Evolutionary conservation across 495 filamentous ascomycete genomes (phyloP).

Genomic region (Neurospora sp.): DNA sequence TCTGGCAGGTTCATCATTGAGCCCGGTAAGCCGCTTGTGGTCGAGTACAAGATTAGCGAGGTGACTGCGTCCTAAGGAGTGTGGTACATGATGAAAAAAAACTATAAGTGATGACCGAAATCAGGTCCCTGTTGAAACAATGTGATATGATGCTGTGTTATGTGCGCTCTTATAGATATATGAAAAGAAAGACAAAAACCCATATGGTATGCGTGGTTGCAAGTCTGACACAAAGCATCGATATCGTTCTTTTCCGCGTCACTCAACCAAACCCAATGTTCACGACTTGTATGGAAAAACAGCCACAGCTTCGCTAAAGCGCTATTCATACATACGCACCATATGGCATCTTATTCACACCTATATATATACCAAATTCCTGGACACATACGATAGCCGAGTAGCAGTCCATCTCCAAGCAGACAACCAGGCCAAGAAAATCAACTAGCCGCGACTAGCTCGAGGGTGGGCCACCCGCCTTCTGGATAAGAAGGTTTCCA

Average conservation of each 20-base stretch:
- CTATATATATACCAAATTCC: not conserved
- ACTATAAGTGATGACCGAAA: not conserved
- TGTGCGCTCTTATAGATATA: not conserved
- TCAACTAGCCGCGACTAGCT: not conserved
- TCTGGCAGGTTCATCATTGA: conserved; percentile 45
- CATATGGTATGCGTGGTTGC: not conserved
- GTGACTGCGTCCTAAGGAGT: conserved; percentile 18
- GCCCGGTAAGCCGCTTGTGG: conserved; percentile 39
- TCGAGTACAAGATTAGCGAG: conserved; percentile 53
- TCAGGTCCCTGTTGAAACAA: not conserved
- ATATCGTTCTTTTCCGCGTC: not conserved
- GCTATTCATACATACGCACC: not conserved
- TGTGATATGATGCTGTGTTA: not conserved
- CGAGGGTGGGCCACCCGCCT: conserved; percentile 24
- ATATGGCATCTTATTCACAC: not conserved
- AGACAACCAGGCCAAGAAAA: not conserved
- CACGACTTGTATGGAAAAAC: not conserved
- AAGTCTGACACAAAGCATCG: not conserved
- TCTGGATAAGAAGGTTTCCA: conserved; percentile 34
- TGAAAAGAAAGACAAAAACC: not conserved
- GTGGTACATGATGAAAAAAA: not conserved
- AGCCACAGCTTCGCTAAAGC: not conserved
- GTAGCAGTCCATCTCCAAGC: not conserved
- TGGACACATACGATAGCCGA: not conserved
- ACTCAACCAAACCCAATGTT: not conserved